Evolutionary conservation across 139 green algal genomes (phyloP).

Genomic region (Asterochloris sp.): DNA sequence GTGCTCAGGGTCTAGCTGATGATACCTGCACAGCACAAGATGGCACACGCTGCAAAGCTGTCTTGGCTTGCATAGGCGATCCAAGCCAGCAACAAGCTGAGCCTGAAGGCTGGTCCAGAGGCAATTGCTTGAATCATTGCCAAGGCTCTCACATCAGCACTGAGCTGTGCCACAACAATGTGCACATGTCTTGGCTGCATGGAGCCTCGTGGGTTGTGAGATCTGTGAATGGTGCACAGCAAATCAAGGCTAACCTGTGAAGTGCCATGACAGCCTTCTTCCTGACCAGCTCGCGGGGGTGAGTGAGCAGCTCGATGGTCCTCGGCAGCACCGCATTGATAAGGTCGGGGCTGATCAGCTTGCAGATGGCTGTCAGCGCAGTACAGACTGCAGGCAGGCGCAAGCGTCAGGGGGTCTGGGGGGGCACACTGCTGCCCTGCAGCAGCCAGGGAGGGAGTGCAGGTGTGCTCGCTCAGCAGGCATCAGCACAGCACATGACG

Average conservation of each 20-base stretch:
- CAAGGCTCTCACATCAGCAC: no score
- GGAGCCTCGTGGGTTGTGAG: conserved; percentile 18
- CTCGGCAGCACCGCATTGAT: conserved; percentile 78
- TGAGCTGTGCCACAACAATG: no score
- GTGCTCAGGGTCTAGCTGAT: conserved; percentile 64
- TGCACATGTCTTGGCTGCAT: background rate
- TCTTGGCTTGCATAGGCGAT: no score
- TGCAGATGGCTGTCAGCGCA: conserved; percentile 51
- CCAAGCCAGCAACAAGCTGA: no score
- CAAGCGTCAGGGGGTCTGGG: background rate
- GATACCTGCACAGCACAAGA: background rate
- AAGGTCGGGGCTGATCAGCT: conserved; percentile 78
- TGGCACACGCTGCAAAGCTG: conserved; percentile 24
- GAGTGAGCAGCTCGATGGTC: conserved; percentile 62
- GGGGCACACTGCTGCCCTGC: background rate
- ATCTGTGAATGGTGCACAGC: no score
- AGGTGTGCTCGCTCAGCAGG: no score
- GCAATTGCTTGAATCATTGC: no score
- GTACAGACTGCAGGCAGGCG: conserved; percentile 43
- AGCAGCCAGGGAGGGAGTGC: background rate
- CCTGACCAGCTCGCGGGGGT: conserved; percentile 80
- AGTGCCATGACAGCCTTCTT: conserved; percentile 97
- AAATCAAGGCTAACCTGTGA: conserved; percentile 50
- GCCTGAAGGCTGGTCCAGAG: no score
- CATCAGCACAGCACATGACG: no score